phyloP scores from a whole-genome alignment of 495 filamentous ascomycete genomes.

The Pseudomonodictys pantanalensis region DNA sequence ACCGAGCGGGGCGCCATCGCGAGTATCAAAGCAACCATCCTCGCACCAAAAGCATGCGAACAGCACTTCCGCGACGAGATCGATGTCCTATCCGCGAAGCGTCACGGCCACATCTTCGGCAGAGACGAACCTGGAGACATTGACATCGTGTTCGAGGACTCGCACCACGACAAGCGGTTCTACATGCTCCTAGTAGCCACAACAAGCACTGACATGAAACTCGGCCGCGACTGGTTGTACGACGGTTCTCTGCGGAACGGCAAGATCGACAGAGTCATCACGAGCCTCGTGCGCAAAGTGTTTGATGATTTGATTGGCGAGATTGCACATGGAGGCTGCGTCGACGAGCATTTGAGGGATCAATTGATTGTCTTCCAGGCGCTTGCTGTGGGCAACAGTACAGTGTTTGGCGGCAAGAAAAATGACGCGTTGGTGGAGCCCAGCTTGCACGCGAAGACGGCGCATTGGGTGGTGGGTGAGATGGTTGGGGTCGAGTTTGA shows the following conservation, averaged over 20 bases:
- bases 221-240: conserved; percentile 67
- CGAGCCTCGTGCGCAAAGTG: conserved; percentile 47
- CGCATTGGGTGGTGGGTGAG: conserved; percentile 65
- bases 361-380: conserved; percentile 81
- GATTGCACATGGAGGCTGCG: conserved; percentile 51
- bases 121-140: neutral
- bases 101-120: conserved; percentile 33
- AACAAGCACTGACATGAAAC: conserved; percentile 57
- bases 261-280: conserved; percentile 17
- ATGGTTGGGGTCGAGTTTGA: conserved; percentile 57
- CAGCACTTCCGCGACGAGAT: conserved; percentile 29
- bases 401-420: conserved; percentile 33
- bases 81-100: conserved; percentile 11
- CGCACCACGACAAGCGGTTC: conserved; percentile 56
- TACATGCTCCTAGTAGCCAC: conserved; percentile 74
- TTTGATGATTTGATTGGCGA: conserved; percentile 59
- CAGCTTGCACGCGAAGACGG: conserved; percentile 64
- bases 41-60: conserved; percentile 47
- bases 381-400: conserved; percentile 57
- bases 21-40: conserved; percentile 60
- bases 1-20: conserved; percentile 49
- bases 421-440: conserved; percentile 14
- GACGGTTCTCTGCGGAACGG: conserved; percentile 41
- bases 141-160: conserved; percentile 59
- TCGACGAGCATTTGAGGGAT: conserved; percentile 74